phyloP scores from a whole-genome alignment of 768 basidiomycete species.

The Tricholoma hemisulphureum region DNA sequence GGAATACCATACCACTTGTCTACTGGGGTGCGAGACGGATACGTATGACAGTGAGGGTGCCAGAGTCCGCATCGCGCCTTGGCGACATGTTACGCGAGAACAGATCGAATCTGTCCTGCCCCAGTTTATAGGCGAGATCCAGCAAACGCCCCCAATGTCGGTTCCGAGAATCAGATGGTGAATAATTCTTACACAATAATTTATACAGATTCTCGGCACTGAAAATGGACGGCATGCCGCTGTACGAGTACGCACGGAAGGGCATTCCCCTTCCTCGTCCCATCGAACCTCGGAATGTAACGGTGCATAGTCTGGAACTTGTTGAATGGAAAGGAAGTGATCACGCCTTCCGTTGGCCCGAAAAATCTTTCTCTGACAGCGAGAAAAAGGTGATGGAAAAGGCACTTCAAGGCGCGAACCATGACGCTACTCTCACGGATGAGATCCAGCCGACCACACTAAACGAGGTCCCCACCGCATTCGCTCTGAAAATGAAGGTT shows the following conservation, averaged over 20 bases:
- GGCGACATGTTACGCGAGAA: conserved; percentile 81
- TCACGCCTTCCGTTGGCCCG: conserved; percentile 79
- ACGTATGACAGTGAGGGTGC: conserved; percentile 90
- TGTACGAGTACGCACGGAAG: conserved; percentile 94
- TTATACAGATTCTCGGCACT: conserved; percentile 85
- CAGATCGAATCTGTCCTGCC: conserved; percentile 66
- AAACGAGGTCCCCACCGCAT: conserved; percentile 61
- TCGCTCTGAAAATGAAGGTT: conserved; percentile 88
- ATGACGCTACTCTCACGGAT: conserved; percentile 38
- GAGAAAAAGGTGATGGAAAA: conserved; percentile 69
- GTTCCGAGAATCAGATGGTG: conserved; percentile 12
- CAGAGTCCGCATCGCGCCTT: conserved; percentile 71
- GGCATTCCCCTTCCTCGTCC: conserved; percentile 90
- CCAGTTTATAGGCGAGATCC: conserved; percentile 82
- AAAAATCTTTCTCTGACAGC: conserved; percentile 61
- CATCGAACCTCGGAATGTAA: conserved; percentile 84
- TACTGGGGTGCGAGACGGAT: conserved; percentile 94
- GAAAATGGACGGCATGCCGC: conserved; percentile 95
- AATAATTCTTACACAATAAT: conserved; percentile 6
- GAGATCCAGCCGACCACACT: conserved; percentile 31
- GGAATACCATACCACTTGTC: conserved; percentile 90
- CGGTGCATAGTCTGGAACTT: conserved; percentile 77
- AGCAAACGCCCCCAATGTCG: conserved; percentile 91
- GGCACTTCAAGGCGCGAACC: conserved; percentile 54
- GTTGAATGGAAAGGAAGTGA: conserved; percentile 73